Evolutionary conservation across 495 filamentous ascomycete genomes (phyloP), one percentile per base, ranked within the genome.

Genomic region (Penicillium bialowiezense): DNA sequence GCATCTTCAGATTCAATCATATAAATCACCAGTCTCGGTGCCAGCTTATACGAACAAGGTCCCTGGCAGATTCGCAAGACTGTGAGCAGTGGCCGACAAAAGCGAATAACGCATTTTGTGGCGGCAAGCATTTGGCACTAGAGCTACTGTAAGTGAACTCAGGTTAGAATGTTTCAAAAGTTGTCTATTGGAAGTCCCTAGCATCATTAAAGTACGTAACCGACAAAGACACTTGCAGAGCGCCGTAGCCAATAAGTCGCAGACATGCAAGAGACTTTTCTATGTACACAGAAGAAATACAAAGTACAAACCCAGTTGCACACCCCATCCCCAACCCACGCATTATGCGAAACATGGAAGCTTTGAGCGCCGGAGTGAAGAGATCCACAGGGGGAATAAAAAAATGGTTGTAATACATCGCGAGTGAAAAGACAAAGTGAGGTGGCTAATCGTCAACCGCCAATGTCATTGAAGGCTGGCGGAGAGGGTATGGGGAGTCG

Each of bases 331-430:
- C 67, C 59, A 68, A 67, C 62, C 65, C 65, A 71, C 70, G 66
- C 65, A 67, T 52, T 68, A 76, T 74, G 71, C 67, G 63, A 65
- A 65, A 68, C 41, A 70, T 64, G 56, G 23, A 73, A 70, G 65
- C 68, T 70, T 67, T 58, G 59, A 71, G 68, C 73, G 71, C 73
- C 73, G 64, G 73, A 74, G 72, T 65, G 71, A 75, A 68, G 72
- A 73, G 66, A 70, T 63, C 60, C 54, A 55, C 51, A 64, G 47
- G 43, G 51, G 55, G 51, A 55, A 60, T 43, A 50, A 42, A 56
- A 52, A 46, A 53, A 54, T 42, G 60, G 67, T 70, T 63, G 67
- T 74, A 71, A 74, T 74, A 74, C 71, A 74, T 64, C 56, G 60
- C 60, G 56, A 50, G 49, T 58, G 52, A 60, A 67, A 62, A 56